Conservation (phyloP, 1,139 yeast genomes). For the Sugiyamaella pinicola region DNA sequence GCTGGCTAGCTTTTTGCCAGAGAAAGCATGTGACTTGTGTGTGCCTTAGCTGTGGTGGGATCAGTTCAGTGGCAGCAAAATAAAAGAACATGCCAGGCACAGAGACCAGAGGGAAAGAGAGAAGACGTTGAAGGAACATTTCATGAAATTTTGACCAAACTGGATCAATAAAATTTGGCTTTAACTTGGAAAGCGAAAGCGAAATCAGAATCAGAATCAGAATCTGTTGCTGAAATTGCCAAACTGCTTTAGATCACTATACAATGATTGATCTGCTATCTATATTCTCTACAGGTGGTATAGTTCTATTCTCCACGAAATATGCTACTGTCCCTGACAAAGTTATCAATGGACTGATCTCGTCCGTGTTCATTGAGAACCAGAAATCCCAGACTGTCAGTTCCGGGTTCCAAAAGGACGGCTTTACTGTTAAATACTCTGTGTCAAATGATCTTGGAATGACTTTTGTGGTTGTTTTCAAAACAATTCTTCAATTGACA, state of each 20-base stretch:
- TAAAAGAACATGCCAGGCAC: too few species aligned
- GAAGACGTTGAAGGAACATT: too few species aligned
- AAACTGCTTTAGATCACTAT: too few species aligned
- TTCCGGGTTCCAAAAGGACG: conserved; percentile 30
- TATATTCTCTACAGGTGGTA: conserved; percentile 59
- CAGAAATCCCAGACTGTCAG: conserved; percentile 19
- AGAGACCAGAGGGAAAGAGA: too few species aligned
- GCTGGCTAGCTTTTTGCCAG: neutral
- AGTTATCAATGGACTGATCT: conserved; percentile 54
- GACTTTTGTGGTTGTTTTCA: conserved; percentile 43
- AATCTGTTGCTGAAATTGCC: too few species aligned
- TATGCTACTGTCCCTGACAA: conserved; percentile 48
- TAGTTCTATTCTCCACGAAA: conserved; percentile 56
- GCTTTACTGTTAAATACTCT: conserved; percentile 45
- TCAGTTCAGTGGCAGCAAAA: too few species aligned
- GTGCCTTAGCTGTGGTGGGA: too few species aligned
- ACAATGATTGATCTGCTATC: conserved; percentile 61
- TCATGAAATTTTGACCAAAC: too few species aligned
- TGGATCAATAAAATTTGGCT: too few species aligned
- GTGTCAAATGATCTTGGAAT: conserved; percentile 42
- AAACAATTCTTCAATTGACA: conserved; percentile 41
- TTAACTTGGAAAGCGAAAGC: too few species aligned
- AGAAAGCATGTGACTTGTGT: neutral
- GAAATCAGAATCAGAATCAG: too few species aligned
- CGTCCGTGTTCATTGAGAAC: conserved; percentile 51